phyloP scores from a whole-genome alignment of 106 monocot species.

The Dactylorhiza incarnata region DNA sequence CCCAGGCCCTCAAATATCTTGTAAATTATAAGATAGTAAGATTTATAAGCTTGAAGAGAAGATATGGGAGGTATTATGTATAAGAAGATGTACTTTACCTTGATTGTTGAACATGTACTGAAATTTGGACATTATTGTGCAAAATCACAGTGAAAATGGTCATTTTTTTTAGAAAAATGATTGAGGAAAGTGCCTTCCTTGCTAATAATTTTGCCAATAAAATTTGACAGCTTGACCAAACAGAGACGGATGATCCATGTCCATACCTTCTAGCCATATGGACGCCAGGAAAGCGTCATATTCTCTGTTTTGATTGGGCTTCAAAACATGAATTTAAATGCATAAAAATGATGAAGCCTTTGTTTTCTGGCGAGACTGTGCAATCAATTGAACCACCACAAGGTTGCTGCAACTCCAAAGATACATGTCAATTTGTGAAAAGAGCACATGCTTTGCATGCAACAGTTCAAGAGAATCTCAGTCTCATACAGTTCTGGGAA shows the following conservation, averaged over 20 bases:
- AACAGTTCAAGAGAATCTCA: constrained; percentile 55
- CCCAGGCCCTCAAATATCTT: neutral
- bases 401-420: constrained; percentile 29
- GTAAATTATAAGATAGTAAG: no score
- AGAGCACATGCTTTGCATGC: constrained; percentile 42
- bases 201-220: neutral
- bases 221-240: constrained; percentile 44
- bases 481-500: constrained; percentile 50
- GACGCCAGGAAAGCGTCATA: constrained; percentile 44
- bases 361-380: constrained; percentile 48
- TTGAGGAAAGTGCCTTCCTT: neutral
- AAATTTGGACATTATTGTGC: no score
- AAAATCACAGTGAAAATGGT: neutral
- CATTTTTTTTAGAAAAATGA: neutral
- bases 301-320: neutral
- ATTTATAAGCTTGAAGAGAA: no score
- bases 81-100: no score
- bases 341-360: neutral
- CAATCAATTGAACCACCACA: constrained; percentile 47
- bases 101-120: no score
- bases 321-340: neutral
- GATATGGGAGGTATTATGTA: no score
- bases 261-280: constrained; percentile 69
- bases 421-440: constrained; percentile 29
- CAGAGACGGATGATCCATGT: constrained; percentile 56